Percentiles rank a stretch among this genome's conserved stretches.
These are phyloP conservation scores for Fragilaria crotonensis DNA, from an alignment of 108 stramenopile species.

Conservation along the genomic window DNA sequence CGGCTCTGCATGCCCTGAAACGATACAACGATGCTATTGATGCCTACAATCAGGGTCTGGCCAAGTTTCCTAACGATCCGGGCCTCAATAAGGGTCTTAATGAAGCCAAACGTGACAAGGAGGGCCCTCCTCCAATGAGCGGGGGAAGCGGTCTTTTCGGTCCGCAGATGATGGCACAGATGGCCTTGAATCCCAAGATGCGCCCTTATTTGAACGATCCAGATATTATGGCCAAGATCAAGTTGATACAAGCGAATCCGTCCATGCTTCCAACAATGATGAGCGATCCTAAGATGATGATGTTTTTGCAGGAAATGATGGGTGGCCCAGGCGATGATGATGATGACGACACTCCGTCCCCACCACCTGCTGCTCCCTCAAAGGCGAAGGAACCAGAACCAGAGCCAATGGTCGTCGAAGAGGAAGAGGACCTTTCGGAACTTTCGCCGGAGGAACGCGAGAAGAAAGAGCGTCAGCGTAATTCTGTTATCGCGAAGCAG, in stretches of 20 bases:
- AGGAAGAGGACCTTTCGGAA: slow-evolving; percentile 64
- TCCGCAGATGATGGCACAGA: slow-evolving; percentile 78
- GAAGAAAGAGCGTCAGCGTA: slow-evolving; percentile 72
- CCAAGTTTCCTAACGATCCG: slow-evolving; percentile 81
- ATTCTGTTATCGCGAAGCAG: slow-evolving; percentile 75
- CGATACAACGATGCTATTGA: slow-evolving; percentile 93
- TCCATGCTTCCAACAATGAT: slow-evolving; percentile 71
- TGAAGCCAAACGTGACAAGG: slow-evolving; percentile 80
- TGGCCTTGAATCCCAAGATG: slow-evolving; percentile 89
- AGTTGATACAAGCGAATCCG: slow-evolving; percentile 84
- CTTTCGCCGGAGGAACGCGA: slow-evolving; percentile 77
- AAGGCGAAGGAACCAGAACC: slow-evolving; percentile 34
- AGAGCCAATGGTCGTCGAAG: slow-evolving; percentile 39
- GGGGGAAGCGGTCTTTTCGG: slow-evolving; percentile 67
- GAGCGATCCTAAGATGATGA: slow-evolving; percentile 88
- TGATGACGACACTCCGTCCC: slow-evolving; percentile 32
- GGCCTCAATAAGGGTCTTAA: slow-evolving; percentile 85
- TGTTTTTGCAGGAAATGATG: slow-evolving; percentile 65
- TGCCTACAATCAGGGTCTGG: slow-evolving; percentile 90
- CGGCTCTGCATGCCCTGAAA: slow-evolving; percentile 91
- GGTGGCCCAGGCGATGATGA: slow-evolving; percentile 26
- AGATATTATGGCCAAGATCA: slow-evolving; percentile 87
- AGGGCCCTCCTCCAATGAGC: slow-evolving; percentile 39
- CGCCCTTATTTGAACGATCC: slow-evolving; percentile 85
- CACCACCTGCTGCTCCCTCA: neutral